phyloP scores from a whole-genome alignment of 345 rosid genomes.

The Bretschneidera sinensis region DNA sequence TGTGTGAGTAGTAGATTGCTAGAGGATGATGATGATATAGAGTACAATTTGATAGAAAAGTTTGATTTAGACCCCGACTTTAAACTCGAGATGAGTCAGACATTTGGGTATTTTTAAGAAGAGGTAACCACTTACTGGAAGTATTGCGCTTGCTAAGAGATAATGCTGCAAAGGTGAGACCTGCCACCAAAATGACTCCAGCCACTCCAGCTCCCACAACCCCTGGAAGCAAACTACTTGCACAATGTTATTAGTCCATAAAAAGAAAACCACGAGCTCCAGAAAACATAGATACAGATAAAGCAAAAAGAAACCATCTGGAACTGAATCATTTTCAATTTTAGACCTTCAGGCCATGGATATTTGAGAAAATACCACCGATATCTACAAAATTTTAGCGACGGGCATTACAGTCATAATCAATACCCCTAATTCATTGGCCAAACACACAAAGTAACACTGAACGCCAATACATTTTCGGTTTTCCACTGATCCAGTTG shows the following conservation, averaged over 20 bases:
- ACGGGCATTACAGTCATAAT: too few relatives aligned
- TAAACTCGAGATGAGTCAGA: not conserved
- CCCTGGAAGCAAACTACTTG: slow-evolving; percentile 81
- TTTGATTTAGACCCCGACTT: too few relatives aligned
- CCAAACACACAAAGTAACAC: too few relatives aligned
- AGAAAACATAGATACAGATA: slow-evolving; percentile 6
- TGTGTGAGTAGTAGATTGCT: not conserved
- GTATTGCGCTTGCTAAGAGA: slow-evolving; percentile 48
- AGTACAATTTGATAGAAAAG: not conserved
- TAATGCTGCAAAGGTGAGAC: slow-evolving; percentile 55
- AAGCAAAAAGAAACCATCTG: too few relatives aligned
- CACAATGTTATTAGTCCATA: slow-evolving; percentile 58
- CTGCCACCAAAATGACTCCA: slow-evolving; percentile 52
- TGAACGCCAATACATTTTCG: too few relatives aligned
- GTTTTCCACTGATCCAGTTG: too few relatives aligned
- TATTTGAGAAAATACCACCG: not conserved
- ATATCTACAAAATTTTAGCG: too few relatives aligned
- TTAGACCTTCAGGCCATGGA: not conserved
- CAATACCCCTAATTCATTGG: too few relatives aligned
- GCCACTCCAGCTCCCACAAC: slow-evolving; percentile 71
- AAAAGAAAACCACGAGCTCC: slow-evolving; percentile 13
- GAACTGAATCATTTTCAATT: not conserved
- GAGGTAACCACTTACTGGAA: slow-evolving; percentile 47
- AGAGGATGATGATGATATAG: not conserved
- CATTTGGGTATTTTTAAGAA: not conserved